Evolutionary conservation across 2,329 filamentous ascomycete genomes (phyloP), one percentile per base, ranked within the genome.

Genomic region (Monilinia fructicola): DNA sequence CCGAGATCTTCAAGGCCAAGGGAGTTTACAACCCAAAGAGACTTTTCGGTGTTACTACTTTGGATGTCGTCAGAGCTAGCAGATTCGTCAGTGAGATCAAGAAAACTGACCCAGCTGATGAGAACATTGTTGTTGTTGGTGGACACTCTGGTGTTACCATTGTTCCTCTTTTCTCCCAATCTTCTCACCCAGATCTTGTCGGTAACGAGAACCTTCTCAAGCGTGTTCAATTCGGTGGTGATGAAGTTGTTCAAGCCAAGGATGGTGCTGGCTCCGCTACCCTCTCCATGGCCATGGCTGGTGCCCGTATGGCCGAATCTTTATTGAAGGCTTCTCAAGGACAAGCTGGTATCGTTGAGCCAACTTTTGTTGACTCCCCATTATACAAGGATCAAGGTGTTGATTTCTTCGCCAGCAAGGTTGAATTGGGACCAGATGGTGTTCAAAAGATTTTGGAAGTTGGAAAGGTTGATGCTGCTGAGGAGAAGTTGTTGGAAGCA

Each of bases 221-320:
- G 68, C 93, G 95, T 80, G 95, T 98, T 77, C 94, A 98, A 85
- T 98, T 98, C 80, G 94, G 95, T 81, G 94, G 94, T 85, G 94
- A 98, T 80, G 94, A 98, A 89, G 94, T 98, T 74, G 94, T 98
- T 83, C 87, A 97, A 88, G 95, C 94, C 82, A 98, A 98, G 91
- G 93, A 94, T 79, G 95, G 94, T 81, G 93, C 93, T 77, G 94
- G 94, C 76, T 97, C 93, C 74, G 94, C 94, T 79, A 98, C 94
- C 71, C 91, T 98, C 75, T 97, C 93, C 84, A 99, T 99, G 94
- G 94, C 94, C 77, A 94, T 97, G 87, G 94, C 94, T 73, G 94
- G 94, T 80, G 86, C 86, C 78, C 86, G 87, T 84, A 89, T 77
- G 81, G 92, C 95, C 75, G 93, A 98, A 85, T 92, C 90, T 74